Evolutionary conservation across 176 grass and related monocot species (phyloP).

Genomic region (Triticum dicoccoides): DNA sequence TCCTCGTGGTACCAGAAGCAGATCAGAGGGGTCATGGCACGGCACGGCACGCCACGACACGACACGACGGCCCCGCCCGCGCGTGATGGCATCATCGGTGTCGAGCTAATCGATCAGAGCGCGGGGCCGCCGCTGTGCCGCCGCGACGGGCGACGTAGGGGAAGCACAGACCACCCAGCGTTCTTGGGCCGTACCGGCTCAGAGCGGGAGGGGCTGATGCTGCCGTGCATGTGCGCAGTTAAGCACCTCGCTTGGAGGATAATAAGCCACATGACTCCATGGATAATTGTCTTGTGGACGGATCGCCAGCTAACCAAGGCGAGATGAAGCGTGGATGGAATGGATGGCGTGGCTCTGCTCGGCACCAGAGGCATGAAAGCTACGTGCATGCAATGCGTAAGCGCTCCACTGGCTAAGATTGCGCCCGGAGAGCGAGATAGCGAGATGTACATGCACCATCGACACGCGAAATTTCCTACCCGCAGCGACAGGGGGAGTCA

Average conservation of each 20-base stretch:
- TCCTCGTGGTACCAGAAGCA: not conserved
- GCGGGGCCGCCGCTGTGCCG: not conserved
- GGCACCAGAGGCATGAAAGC: not conserved
- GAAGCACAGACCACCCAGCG: not conserved
- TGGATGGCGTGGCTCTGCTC: not conserved
- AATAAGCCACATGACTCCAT: not conserved
- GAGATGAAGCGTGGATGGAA: not conserved
- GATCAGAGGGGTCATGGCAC: not conserved
- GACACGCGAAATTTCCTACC: not conserved
- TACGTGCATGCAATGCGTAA: not conserved
- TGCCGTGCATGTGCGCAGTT: not conserved
- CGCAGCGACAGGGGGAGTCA: no score
- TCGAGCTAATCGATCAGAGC: not conserved
- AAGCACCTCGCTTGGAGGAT: not conserved
- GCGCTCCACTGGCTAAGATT: not conserved
- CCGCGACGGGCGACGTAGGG: not conserved
- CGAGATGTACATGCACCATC: not conserved
- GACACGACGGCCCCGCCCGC: not conserved
- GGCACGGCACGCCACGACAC: not conserved
- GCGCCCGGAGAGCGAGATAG: not conserved
- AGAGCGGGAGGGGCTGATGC: not conserved
- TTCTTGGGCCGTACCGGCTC: not conserved
- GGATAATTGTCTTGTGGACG: no score
- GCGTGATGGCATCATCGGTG: not conserved
- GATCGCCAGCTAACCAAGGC: no score